Evolutionary conservation across 2,329 filamentous ascomycete species (phyloP).

Genomic region (Sphaerostilbella broomeana): DNA sequence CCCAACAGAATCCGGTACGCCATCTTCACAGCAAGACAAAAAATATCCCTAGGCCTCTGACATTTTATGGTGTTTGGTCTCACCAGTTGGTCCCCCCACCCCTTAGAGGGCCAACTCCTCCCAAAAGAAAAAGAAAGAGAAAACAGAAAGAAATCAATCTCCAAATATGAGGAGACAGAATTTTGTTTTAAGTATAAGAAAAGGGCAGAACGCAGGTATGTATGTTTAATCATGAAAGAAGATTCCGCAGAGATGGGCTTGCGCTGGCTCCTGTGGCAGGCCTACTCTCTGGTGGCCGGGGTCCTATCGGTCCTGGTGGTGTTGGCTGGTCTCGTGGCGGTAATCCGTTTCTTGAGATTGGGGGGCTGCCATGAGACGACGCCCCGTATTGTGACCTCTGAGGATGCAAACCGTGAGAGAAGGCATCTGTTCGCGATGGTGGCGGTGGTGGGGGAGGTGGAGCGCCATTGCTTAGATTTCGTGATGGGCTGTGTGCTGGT

Average conservation of each 20-base stretch:
- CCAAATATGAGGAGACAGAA: too few relatives aligned
- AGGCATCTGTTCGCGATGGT: constrained; percentile 25
- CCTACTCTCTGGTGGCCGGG: constrained; percentile 34
- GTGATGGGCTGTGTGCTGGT: constrained; percentile 22
- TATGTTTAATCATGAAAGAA: constrained; percentile 65
- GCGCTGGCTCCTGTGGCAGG: constrained; percentile 64
- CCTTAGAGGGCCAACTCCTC: too few relatives aligned
- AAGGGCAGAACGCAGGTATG: too few relatives aligned
- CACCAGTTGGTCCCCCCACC: too few relatives aligned
- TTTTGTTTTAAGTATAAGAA: too few relatives aligned
- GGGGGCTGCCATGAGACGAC: constrained; percentile 40
- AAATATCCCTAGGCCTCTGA: too few relatives aligned
- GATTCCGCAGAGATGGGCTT: constrained; percentile 67
- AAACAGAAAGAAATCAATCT: too few relatives aligned
- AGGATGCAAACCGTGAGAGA: constrained; percentile 36
- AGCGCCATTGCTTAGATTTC: constrained; percentile 28
- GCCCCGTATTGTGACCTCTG: constrained; percentile 35
- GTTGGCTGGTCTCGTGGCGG: constrained; percentile 23
- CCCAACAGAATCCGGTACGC: too few relatives aligned
- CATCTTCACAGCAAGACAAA: too few relatives aligned
- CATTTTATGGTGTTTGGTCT: too few relatives aligned
- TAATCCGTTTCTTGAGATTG: constrained; percentile 35
- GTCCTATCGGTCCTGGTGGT: constrained; percentile 19
- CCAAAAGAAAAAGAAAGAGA: too few relatives aligned
- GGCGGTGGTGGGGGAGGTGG: constrained; percentile 19